Evolutionary conservation across 208 protist genomes (phyloP).

Genomic region (Perkinsela sp.): DNA sequence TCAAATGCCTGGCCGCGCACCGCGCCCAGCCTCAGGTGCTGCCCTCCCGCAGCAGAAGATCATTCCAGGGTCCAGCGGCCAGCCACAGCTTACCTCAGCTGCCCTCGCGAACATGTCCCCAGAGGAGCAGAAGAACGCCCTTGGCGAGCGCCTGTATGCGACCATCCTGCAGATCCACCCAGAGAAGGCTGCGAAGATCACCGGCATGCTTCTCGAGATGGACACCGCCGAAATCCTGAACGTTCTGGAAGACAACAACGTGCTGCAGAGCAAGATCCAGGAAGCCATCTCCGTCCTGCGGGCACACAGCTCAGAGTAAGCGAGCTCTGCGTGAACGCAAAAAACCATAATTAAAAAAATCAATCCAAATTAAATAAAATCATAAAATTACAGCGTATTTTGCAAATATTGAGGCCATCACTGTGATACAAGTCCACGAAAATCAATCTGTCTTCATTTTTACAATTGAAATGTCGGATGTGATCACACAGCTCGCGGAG

Average conservation of each 20-base stretch:
- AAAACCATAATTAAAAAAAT: constrained; percentile 4
- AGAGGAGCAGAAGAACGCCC: constrained; percentile 55
- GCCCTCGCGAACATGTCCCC: constrained; percentile 40
- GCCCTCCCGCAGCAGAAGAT: constrained; percentile 7
- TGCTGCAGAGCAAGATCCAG: constrained; percentile 20
- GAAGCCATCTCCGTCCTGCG: constrained; percentile 24
- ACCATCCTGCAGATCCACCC: constrained; percentile 14
- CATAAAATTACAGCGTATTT: no score
- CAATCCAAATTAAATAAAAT: constrained; percentile 4
- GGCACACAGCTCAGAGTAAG: constrained; percentile 8
- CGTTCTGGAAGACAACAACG: constrained; percentile 11
- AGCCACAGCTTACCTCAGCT: constrained; percentile 25
- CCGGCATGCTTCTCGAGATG: constrained; percentile 41
- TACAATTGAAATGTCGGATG: no score
- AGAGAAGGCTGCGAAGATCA: constrained; percentile 27
- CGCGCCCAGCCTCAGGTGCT: constrained; percentile 9
- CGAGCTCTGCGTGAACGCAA: constrained; percentile 2
- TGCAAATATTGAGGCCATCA: no score
- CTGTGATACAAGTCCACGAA: no score
- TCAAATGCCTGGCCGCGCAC: constrained; percentile 10
- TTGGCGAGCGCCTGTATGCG: constrained; percentile 39
- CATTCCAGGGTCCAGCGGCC: constrained; percentile 18
- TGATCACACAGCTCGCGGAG: background rate
- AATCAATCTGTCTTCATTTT: no score
- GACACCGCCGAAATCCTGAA: constrained; percentile 28